Percentiles rank a stretch among this genome's conserved stretches.
Conservation (phyloP, 75 land plant genomes). For the Sequoia sempervirens region DNA sequence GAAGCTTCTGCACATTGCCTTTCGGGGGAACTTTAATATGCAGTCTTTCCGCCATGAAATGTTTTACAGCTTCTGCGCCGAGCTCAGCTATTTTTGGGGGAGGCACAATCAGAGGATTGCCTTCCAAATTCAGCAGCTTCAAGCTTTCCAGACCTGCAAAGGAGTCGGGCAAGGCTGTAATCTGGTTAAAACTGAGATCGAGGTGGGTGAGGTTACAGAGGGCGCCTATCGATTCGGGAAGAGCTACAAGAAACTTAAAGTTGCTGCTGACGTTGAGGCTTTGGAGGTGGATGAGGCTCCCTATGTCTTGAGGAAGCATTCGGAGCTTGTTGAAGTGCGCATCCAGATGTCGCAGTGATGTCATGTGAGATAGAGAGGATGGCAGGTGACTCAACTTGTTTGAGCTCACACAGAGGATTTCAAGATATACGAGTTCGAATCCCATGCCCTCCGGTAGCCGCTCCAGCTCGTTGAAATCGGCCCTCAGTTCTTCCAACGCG, state of each 20-base stretch:
- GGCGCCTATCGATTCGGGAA: conserved; percentile 69
- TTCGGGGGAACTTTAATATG: neutral
- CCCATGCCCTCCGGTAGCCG: conserved; percentile 61
- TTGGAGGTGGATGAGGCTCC: conserved; percentile 58
- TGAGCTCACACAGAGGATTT: conserved; percentile 62
- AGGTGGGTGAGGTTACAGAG: conserved; percentile 46
- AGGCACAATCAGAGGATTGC: conserved; percentile 67
- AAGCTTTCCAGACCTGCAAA: conserved; percentile 62
- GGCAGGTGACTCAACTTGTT: conserved; percentile 66
- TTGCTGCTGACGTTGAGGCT: conserved; percentile 68
- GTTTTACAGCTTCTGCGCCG: conserved; percentile 42
- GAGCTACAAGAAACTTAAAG: conserved; percentile 42
- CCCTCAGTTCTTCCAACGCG: conserved; percentile 51
- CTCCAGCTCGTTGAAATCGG: conserved; percentile 69
- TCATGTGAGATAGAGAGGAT: conserved; percentile 54
- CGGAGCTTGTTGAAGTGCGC: conserved; percentile 74
- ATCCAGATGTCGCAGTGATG: conserved; percentile 51
- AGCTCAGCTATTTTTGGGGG: conserved; percentile 60
- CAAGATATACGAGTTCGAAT: conserved; percentile 45
- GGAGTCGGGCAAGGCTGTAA: conserved; percentile 51
- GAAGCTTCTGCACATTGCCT: neutral
- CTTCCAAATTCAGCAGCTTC: conserved; percentile 53
- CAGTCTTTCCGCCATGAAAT: conserved; percentile 36
- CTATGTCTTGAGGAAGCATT: conserved; percentile 62
- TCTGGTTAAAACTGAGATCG: conserved; percentile 60